Conservation (phyloP, 1,284 basidiomycete species). For the Ceratobasidium sp. region DNA sequence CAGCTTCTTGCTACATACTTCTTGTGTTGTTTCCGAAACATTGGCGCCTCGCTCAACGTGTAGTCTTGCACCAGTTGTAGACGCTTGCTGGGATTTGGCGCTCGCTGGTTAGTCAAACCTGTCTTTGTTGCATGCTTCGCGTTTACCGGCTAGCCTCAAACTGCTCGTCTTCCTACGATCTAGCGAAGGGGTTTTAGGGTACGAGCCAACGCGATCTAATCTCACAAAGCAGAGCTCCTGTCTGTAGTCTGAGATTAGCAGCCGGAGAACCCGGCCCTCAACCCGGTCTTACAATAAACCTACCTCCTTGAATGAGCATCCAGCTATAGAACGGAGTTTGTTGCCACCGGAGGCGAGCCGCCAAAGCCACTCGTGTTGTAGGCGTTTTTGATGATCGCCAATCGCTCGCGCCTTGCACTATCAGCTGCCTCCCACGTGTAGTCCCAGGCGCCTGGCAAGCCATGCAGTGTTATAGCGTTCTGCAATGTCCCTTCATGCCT, state of each 20-base stretch:
- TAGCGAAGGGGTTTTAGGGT: too few relatives aligned
- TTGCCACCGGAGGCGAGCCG: not conserved
- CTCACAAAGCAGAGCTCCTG: not conserved
- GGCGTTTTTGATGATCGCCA: not conserved
- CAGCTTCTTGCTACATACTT: too few relatives aligned
- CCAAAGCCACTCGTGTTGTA: not conserved
- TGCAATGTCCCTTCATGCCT: not conserved
- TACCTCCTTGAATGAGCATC: not conserved
- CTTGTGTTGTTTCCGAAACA: not conserved
- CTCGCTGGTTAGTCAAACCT: not conserved
- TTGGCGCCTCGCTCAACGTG: not conserved
- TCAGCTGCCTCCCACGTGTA: constrained; percentile 7
- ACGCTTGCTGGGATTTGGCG: not conserved
- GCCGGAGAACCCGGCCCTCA: not conserved
- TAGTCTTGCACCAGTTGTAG: not conserved
- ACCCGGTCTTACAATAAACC: not conserved
- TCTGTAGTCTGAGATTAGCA: not conserved
- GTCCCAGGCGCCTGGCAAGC: not conserved
- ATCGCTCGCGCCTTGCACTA: not conserved
- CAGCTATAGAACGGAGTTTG: not conserved
- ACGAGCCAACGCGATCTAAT: not conserved
- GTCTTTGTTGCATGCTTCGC: not conserved
- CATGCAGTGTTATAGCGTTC: not conserved
- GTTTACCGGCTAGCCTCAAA: not conserved
- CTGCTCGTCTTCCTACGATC: not conserved